phyloP scores from a whole-genome alignment of 129 eudicot species.

The Pittosporum tobira region DNA sequence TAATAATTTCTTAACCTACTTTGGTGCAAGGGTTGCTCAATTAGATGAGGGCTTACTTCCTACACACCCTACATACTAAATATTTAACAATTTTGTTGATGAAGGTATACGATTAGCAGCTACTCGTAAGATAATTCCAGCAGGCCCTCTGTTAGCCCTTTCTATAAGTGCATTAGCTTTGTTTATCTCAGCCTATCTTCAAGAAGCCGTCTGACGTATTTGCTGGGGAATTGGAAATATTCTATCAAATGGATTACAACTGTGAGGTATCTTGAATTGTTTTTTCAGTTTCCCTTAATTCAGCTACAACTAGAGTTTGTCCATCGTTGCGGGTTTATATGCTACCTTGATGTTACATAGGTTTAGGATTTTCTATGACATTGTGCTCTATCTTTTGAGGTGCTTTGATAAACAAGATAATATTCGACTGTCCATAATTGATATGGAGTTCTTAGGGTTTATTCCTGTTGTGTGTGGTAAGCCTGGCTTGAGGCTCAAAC shows the following conservation, averaged over 20 bases:
- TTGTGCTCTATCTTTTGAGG: too few species aligned
- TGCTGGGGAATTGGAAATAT: conserved; percentile 9
- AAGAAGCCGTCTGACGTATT: conserved; percentile 25
- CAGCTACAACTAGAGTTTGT: not conserved
- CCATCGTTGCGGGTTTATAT: too few species aligned
- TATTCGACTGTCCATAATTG: too few species aligned
- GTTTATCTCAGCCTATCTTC: conserved; percentile 37
- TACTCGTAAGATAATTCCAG: conserved; percentile 37
- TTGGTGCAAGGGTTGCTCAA: not conserved
- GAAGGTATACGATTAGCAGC: conserved; percentile 43
- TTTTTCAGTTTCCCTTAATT: not conserved
- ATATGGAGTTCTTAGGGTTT: too few species aligned
- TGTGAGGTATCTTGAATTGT: not conserved
- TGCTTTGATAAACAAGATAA: too few species aligned
- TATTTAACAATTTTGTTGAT: not conserved
- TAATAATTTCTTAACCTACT: not conserved
- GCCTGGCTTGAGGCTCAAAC: too few species aligned
- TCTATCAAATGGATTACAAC: not conserved
- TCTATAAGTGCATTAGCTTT: conserved; percentile 30
- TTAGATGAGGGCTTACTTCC: not conserved
- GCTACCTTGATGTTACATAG: too few species aligned
- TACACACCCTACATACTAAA: conserved; percentile 4
- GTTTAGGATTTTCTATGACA: too few species aligned
- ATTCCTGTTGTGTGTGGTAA: too few species aligned
- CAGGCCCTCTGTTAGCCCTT: conserved; percentile 32